Base-by-base conservation (phyloP, 495 filamentous ascomycete species). In the Bathelium albidoporum region DNA sequence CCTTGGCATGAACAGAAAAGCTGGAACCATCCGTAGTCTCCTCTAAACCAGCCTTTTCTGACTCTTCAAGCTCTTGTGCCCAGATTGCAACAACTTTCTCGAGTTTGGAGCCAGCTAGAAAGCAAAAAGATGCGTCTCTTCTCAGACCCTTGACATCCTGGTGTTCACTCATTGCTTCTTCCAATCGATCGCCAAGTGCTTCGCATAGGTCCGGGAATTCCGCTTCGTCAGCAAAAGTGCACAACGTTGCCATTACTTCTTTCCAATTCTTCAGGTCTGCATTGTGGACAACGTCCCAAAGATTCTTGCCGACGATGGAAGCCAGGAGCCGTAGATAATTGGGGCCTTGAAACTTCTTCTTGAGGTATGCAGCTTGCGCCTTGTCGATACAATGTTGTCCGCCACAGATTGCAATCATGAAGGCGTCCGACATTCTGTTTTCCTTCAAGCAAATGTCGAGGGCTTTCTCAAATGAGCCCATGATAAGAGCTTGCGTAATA, bases 241-340 rank as follows among this genome's bases (percentile, higher is more conserved):
- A 97, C 32, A 99, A 80, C 1, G 90, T 88, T 31, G 88, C 91
- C 89, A 97, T 92, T 12, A 94, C 85, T 74, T 97, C 94, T 76
- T 93, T 97, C 94, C 94, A 99, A 75, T 93, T 89, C 44, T 81
- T 79, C 52, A 97, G 74, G 69, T 96, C 89, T 1, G 94, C 95
- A 70, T 99, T 97, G 75, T 97, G 87, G 10, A 97, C 94, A 53
- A 97, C 82, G 78, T 99, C 94, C 94, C 95, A 97, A 9, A 99
- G 79, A 72, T 99, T 97, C 78, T 97, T 97, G 59, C 89, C 89
- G 60, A 94, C 90, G 49, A 97, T 87, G 29, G 93, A 96, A 62
- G 89, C 89, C 59, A 99, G 79, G 41, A 99, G 79, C 41, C 94
- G 86, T 53, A 97, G 77, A 72, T 99, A 99, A 74, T 93, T 99